Percentiles rank a stretch among this genome's conserved stretches.
phyloP scores from a whole-genome alignment of 2,329 filamentous ascomycete genomes.

The Ceratocystis colombiana region DNA sequence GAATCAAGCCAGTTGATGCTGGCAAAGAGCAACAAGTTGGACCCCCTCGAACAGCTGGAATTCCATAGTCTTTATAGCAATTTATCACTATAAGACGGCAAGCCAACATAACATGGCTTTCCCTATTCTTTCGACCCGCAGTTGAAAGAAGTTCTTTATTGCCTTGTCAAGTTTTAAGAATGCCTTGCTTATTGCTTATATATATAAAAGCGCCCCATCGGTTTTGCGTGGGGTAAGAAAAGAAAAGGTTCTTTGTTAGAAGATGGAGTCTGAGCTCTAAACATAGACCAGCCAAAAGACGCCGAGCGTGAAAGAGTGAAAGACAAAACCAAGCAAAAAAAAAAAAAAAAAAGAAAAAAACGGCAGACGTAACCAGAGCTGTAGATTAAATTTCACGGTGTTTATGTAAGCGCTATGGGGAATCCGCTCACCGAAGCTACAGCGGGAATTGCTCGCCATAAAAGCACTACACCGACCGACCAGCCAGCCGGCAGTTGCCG shows the following conservation, averaged over 20 bases:
- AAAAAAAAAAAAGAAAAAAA: background rate
- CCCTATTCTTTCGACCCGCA: background rate
- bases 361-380: background rate
- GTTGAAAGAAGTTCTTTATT: constrained; percentile 10
- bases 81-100: background rate
- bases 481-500: background rate
- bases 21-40: background rate
- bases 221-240: background rate
- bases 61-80: constrained; percentile 8
- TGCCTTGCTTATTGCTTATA: too few relatives aligned
- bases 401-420: background rate
- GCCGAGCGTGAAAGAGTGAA: background rate
- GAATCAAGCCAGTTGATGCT: background rate
- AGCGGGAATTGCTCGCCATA: background rate
- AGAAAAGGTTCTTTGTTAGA: background rate
- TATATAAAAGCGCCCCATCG: too few relatives aligned
- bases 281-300: too few relatives aligned
- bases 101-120: too few relatives aligned
- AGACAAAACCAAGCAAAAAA: background rate
- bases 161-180: background rate
- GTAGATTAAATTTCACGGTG: background rate
- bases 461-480: background rate
- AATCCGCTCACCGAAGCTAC: background rate
- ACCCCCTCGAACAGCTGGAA: background rate
- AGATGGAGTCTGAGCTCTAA: too few relatives aligned